Evolutionary conservation across 2,329 filamentous ascomycete species (phyloP).

Genomic region (Aureobasidium sp.): DNA sequence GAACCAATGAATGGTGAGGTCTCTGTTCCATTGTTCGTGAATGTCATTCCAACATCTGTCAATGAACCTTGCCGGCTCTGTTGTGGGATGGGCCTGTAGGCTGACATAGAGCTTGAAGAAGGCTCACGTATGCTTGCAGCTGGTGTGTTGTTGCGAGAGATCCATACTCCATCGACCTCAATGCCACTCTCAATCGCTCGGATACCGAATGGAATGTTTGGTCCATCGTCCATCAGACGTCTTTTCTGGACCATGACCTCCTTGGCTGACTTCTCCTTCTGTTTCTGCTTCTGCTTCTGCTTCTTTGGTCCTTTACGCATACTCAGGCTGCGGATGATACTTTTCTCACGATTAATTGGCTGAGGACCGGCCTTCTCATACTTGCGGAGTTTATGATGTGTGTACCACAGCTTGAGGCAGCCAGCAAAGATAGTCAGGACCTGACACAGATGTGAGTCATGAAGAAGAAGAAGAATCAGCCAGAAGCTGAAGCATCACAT

Average conservation of each 20-base stretch:
- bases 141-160: constrained; percentile 40
- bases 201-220: constrained; percentile 77
- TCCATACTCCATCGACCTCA: constrained; percentile 72
- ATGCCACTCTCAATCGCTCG: constrained; percentile 77
- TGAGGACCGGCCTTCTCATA: constrained; percentile 5
- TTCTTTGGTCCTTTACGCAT: constrained; percentile 27
- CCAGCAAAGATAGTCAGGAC: constrained; percentile 61
- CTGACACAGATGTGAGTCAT: constrained; percentile 27
- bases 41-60: background rate
- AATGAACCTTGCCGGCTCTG: constrained; percentile 10
- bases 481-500: constrained; percentile 20
- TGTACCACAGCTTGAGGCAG: constrained; percentile 54
- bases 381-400: constrained; percentile 33
- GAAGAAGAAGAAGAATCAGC: background rate
- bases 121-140: constrained; percentile 24
- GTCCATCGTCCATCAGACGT: constrained; percentile 40
- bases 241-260: constrained; percentile 27
- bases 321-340: constrained; percentile 18
- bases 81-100: constrained; percentile 18
- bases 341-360: constrained; percentile 17
- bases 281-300: constrained; percentile 27
- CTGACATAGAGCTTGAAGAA: constrained; percentile 17
- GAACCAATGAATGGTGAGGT: constrained; percentile 11
- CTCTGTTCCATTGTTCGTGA: constrained; percentile 8
- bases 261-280: constrained; percentile 22